Percentiles rank a stretch among this genome's conserved stretches.
Conservation (phyloP, 208 protist species). For the Crithidia thermophila region DNA sequence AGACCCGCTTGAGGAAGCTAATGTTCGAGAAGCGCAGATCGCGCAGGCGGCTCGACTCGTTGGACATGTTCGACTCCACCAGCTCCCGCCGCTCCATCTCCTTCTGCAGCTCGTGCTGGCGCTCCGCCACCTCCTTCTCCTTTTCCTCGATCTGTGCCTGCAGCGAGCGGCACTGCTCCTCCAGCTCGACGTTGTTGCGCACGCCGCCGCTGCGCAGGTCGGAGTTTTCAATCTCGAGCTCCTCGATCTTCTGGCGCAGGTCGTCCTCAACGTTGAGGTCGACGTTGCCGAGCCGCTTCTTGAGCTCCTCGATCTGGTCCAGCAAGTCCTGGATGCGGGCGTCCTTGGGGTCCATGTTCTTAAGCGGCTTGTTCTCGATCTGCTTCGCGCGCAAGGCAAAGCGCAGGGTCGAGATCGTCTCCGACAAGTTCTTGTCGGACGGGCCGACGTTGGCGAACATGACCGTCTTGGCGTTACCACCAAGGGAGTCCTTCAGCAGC, state of each 20-base stretch:
- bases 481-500: slow-evolving; percentile 93
- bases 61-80: slow-evolving; percentile 70
- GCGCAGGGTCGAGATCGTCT: slow-evolving; percentile 90
- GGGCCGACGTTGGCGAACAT: slow-evolving; percentile 93
- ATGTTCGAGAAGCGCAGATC: slow-evolving; percentile 71
- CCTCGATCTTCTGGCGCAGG: slow-evolving; percentile 89
- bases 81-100: slow-evolving; percentile 62
- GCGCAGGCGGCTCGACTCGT: slow-evolving; percentile 62
- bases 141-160: slow-evolving; percentile 80
- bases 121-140: slow-evolving; percentile 60
- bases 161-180: slow-evolving; percentile 68
- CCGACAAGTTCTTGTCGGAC: slow-evolving; percentile 84
- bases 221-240: slow-evolving; percentile 91
- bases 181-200: slow-evolving; percentile 87
- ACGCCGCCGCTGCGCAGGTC: slow-evolving; percentile 71
- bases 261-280: slow-evolving; percentile 90
- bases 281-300: slow-evolving; percentile 86
- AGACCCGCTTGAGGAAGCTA: slow-evolving; percentile 91
- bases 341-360: slow-evolving; percentile 93
- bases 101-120: slow-evolving; percentile 58
- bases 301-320: slow-evolving; percentile 91
- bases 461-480: slow-evolving; percentile 92
- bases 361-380: slow-evolving; percentile 96
- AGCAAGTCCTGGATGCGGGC: slow-evolving; percentile 88
- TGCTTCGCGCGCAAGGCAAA: slow-evolving; percentile 93